These are phyloP conservation scores for Myxozyma neglecta DNA, from an alignment of 805 yeast species.

Conservation along the genomic window DNA sequence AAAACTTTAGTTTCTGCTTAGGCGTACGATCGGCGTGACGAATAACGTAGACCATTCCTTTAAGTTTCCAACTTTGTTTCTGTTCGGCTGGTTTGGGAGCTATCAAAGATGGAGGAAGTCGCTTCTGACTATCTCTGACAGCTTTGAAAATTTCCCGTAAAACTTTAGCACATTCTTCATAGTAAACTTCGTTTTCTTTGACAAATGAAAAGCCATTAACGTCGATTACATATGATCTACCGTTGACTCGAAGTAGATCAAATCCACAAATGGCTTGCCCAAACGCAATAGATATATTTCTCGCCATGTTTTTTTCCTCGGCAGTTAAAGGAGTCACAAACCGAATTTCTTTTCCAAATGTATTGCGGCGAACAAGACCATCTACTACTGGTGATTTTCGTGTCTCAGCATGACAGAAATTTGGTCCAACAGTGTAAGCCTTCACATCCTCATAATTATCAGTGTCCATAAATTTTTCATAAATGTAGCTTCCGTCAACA, in stretches of 20 bases:
- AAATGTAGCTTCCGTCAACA: conserved; percentile 85
- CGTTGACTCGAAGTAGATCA: conserved; percentile 86
- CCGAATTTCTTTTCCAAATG: conserved; percentile 95
- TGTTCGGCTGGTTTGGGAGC: conserved; percentile 52
- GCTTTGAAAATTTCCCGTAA: conserved; percentile 63
- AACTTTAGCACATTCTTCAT: conserved; percentile 77
- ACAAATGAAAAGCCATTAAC: conserved; percentile 98
- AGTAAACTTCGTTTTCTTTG: conserved; percentile 83
- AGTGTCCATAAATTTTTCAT: conserved; percentile 95
- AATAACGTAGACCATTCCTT: conserved; percentile 85
- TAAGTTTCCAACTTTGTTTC: conserved; percentile 84
- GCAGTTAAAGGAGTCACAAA: conserved; percentile 76
- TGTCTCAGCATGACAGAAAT: conserved; percentile 95
- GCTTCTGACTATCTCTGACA: conserved; percentile 46
- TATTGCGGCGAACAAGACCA: conserved; percentile 94
- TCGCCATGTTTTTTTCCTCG: conserved; percentile 79
- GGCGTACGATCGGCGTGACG: conserved; percentile 99
- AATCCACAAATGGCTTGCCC: conserved; percentile 97
- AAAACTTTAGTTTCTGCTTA: conserved; percentile 93
- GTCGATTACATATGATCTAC: conserved; percentile 88
- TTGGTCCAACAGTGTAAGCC: conserved; percentile 93
- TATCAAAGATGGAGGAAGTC: conserved; percentile 38
- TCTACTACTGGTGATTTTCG: conserved; percentile 99
- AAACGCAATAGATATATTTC: conserved; percentile 68
- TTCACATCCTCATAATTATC: conserved; percentile 98